Conservation (phyloP, 2,329 filamentous ascomycete species). For the Rhexocercosporidium sp. region DNA sequence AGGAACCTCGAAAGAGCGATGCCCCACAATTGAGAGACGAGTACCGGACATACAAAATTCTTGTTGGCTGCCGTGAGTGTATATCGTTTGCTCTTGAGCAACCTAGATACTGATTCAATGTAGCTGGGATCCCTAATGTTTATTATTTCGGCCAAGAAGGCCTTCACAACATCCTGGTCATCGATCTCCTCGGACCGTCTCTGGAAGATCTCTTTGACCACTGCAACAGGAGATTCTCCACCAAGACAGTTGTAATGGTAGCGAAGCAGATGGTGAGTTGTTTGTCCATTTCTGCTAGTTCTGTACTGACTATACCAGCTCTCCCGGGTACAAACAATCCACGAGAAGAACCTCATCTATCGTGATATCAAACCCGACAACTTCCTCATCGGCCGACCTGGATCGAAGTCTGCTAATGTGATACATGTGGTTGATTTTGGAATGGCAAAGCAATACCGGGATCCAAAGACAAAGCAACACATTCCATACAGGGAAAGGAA, state of each 20-base stretch:
- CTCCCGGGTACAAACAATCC: constrained; percentile 88
- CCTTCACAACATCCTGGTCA: constrained; percentile 97
- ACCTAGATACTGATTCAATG: constrained; percentile 42
- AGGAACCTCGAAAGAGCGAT: constrained; percentile 99
- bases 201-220: constrained; percentile 97
- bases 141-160: constrained; percentile 99
- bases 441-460: constrained; percentile 99
- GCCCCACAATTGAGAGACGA: constrained; percentile 97
- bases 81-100: constrained; percentile 22
- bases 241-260: constrained; percentile 99
- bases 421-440: constrained; percentile 99
- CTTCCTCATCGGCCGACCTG: constrained; percentile 92
- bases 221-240: constrained; percentile 91
- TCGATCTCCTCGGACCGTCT: constrained; percentile 92
- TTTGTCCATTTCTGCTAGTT: not conserved
- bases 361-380: constrained; percentile 99
- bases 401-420: constrained; percentile 93
- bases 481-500: constrained; percentile 98
- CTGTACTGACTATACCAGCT: constrained; percentile 56
- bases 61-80: constrained; percentile 96
- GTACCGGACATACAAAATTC: constrained; percentile 98
- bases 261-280: constrained; percentile 91
- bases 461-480: constrained; percentile 98
- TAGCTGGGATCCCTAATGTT: constrained; percentile 98
- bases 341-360: constrained; percentile 99